phyloP scores from a whole-genome alignment of 306 rosid genomes.

The Comarum palustre region DNA sequence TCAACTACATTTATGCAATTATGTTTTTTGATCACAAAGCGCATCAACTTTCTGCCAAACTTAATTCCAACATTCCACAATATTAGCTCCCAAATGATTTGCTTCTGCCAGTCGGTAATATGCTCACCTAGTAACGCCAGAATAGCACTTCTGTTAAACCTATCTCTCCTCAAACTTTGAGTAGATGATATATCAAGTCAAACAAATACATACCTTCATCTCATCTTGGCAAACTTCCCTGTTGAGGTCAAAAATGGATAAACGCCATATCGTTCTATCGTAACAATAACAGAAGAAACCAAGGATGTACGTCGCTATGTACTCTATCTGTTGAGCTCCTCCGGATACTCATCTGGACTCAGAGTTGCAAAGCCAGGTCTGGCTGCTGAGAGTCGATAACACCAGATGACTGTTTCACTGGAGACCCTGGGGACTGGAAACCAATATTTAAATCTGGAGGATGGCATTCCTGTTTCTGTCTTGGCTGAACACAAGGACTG shows the following conservation, averaged over 20 bases:
- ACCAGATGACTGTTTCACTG: conserved; percentile 83
- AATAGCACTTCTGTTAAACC: conserved; percentile 14
- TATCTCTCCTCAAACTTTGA: conserved; percentile 22
- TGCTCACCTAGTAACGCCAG: conserved; percentile 27
- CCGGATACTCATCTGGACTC: conserved; percentile 28
- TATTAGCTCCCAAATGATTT: conserved; percentile 25
- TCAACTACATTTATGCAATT: conserved; percentile 37
- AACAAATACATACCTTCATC: conserved; percentile 24
- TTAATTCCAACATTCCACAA: conserved; percentile 1
- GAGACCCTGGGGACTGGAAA: conserved; percentile 90
- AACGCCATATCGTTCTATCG: conserved; percentile 18
- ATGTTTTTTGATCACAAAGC: too few species aligned
- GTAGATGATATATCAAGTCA: conserved; percentile 16
- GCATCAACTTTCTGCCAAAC: conserved; percentile 19
- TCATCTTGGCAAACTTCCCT: conserved; percentile 18
- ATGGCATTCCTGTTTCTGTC: conserved; percentile 75
- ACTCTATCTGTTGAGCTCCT: conserved; percentile 26
- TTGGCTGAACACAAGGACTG: conserved; percentile 57
- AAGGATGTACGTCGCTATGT: not conserved
- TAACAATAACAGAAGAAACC: conserved; percentile 31
- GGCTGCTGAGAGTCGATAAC: conserved; percentile 94
- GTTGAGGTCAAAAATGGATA: conserved; percentile 23
- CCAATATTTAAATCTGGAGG: conserved; percentile 98
- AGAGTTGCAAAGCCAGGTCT: conserved; percentile 93
- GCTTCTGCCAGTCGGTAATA: conserved; percentile 27